Evolutionary conservation across 306 rosid genomes (phyloP), one percentile per base, ranked within the genome.

Genomic region (Citrullus amarus): DNA sequence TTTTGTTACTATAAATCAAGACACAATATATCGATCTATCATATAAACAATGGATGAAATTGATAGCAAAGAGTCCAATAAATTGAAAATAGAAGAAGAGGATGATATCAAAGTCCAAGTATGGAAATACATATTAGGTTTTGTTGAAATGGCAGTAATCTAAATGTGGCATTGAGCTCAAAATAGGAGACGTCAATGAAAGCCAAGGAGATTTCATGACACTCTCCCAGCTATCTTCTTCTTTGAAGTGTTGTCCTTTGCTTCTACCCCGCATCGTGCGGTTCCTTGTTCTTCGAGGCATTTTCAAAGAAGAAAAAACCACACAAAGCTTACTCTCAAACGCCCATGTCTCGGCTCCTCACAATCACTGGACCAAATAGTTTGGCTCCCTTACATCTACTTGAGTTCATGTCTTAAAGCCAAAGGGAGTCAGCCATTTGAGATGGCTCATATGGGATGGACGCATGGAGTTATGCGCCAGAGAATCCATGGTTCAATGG

Each of bases 381-480:
- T 77, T 78, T 86, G 84, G 84, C 81, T 28, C 32, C 86, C 0
- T 2, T 78, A 0, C 28, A 78, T 14, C 62, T 9, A 48, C 79
- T 62, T 86, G 4, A 77, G 84, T 28, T 74, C 75, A 0, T 81
- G 70, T 4, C 67, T 48, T 2, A 48, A 48, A 6, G 8, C 9
- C 53, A 48, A 6, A 34, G 50, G 68, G 5, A 87, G 63, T 2
- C 55, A 9, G 0, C 44, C 91, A 0, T 90, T 93, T 9, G 69
- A 80, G 66, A 80, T 70, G 4, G 84, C 77, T 44, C 81, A 22
- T 22, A 88, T n/a, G 96, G 93, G 1, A 72, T 82, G 70, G 97
- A 91, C 8, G 0, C 88, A 8, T 90, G 93, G 97, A 69, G 74
- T 38, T 86, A 83, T 17, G 81, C 83, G 0, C 79, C 62, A 0